These are phyloP conservation scores for Rhodotorula glutinis DNA, from an alignment of 1,284 basidiomycete species.

Conservation along the genomic window DNA sequence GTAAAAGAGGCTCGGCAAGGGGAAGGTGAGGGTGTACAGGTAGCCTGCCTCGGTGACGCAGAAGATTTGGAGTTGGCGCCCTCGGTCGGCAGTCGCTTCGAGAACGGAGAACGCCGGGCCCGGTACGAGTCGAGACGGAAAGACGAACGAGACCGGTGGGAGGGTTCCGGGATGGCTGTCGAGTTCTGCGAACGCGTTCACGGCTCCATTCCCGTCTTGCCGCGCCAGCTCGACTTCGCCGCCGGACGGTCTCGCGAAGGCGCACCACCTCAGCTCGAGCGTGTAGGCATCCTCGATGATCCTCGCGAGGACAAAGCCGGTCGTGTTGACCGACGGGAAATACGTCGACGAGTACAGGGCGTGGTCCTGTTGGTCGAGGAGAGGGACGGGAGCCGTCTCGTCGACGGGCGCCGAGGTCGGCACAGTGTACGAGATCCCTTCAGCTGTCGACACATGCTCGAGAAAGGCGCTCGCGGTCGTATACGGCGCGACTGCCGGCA, in stretches of 20 bases:
- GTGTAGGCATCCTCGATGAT: constrained; percentile 32
- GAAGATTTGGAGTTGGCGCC: constrained; percentile 60
- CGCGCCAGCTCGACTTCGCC: background rate
- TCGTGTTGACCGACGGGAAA: constrained; percentile 8
- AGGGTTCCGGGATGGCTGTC: constrained; percentile 22
- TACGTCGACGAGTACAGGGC: constrained; percentile 23
- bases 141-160: constrained; percentile 33
- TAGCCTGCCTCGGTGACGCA: constrained; percentile 66
- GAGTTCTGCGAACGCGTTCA: constrained; percentile 12
- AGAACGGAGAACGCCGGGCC: constrained; percentile 15
- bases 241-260: constrained; percentile 2
- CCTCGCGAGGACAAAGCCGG: constrained; percentile 21
- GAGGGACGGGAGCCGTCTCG: background rate
- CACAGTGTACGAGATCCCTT: constrained; percentile 20
- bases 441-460: constrained; percentile 13
- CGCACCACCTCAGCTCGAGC: constrained; percentile 31
- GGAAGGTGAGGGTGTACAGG: constrained; percentile 71
- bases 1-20: constrained; percentile 50
- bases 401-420: constrained; percentile 9
- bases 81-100: background rate
- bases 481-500: constrained; percentile 8
- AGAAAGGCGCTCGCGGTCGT: constrained; percentile 25
- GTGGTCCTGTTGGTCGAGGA: constrained; percentile 28
- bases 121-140: constrained; percentile 27
- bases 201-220: background rate